Base-by-base conservation (phyloP, 2,329 filamentous ascomycete species). In the Penicillium sp. region DNA sequence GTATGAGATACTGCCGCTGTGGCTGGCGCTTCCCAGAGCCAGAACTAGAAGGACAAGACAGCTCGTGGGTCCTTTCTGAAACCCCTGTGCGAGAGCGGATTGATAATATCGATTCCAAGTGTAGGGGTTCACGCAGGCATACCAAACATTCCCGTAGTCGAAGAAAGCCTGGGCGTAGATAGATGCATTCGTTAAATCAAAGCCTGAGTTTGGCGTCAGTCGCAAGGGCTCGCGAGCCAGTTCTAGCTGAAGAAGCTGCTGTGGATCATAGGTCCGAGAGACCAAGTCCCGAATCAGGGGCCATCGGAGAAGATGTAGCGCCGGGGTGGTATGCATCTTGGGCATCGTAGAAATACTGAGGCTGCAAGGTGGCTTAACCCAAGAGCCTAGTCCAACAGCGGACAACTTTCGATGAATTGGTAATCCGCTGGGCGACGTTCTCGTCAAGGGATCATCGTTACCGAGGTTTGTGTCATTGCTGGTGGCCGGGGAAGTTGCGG, bases 261-360 rank as follows among this genome's bases (percentile, higher is more conserved):
- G 86, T 2, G 88, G 87, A 62, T 91, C 87, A 66, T 90, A 90
- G 3, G 85, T 86, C 29, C 83, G 79, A 25, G 86, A 86, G 8
- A 92, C 86, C 18, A 93, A 75, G 62, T 90, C 61, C 40, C 86
- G 80, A 57, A 92, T 91, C 57, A 90, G 75, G 11, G 88, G 88
- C 82, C 88, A 91, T 62, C 90, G 87, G 5, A 92, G 75, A 16
- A 92, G 74, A 66, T 92, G 58, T 16, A 66, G 37, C 4, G 60
- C 87, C 5, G 88, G 87, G 51, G 88, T 92, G 0, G 87, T 91
- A 68, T 92, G 88, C 13, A 86, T 78, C 69, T 89, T 91, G 18
- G 88, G 88, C 87, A 92, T 92, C 22, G 86, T 89, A 2, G 87
- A 90, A 56, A 92, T 89, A 67, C 89, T 91, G 60, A 54, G 76